Evolutionary conservation across 371 early-diverging fungal genomes (phyloP), one percentile per base, ranked within the genome.

Genomic region (Rhizopus arrhizus): DNA sequence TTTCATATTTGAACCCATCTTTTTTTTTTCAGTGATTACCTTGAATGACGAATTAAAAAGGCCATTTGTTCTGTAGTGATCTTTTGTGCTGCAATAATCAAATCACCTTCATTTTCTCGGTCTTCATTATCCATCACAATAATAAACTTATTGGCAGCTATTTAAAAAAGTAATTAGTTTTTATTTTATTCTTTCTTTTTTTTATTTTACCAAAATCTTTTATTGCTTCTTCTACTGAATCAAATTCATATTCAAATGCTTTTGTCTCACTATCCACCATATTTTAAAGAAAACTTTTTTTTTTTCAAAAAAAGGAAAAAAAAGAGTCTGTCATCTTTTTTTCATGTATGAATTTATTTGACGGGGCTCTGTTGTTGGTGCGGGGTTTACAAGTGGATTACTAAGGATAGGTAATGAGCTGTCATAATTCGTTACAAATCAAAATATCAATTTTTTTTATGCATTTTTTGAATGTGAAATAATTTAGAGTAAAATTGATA

Each of bases 31-130:
- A n/a, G n/a, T n/a, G 15, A 13, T 61, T 80, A 91, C 92, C 91
- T 91, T 13, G 93, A 89, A 76, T 97, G 85, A 51, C 95, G 87
- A 75, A 98, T 89, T 68, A 95, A 81, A 68, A 98, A 98, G 8
- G 97, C 96, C 84, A 95, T 88, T 71, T 93, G 89, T 64, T 92
- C 92, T 0, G 92, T 87, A 9, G 95, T 96, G 13, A 91, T 73
- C 64, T 87, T 86, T 70, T 96, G 88, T 13, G 92, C 96, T 0
- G 98, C 95, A 57, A 96, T 89, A 62, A 98, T 92, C 58, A 98
- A 74, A 66, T 98, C 98, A 53, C 98, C 98, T 69, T 98, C 98
- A 68, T 98, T 98, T 79, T 98, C 98, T 7, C 97, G 89, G 68
- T 95, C 96, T 65, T 95, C 95, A 71, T 95, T 91, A 76, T 98